Conservation (phyloP, 2,329 filamentous ascomycete species). For the Botryosphaeria agaves region DNA sequence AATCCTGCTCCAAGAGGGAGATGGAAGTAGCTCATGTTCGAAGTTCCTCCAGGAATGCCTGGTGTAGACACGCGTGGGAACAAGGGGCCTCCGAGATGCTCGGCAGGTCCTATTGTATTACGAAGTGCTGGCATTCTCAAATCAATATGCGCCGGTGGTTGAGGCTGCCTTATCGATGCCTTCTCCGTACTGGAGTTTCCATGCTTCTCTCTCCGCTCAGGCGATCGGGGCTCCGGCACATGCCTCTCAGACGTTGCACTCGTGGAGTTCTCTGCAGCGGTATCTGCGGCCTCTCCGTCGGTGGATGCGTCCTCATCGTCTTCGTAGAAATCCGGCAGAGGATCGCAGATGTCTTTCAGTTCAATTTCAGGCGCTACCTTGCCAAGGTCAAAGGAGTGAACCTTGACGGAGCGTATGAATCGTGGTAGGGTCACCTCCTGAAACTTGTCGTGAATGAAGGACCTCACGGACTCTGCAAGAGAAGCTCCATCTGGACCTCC, state of each 20-base stretch:
- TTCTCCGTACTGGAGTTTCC: not conserved
- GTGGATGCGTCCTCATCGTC: conserved; percentile 47
- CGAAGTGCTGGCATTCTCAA: conserved; percentile 13
- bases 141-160: conserved; percentile 2
- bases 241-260: not conserved
- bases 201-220: no score
- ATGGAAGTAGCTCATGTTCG: conserved; percentile 70
- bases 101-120: conserved; percentile 12
- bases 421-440: conserved; percentile 79
- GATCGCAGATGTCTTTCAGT: conserved; percentile 93
- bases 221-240: no score
- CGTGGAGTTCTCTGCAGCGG: conserved; percentile 9
- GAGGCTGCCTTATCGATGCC: not conserved
- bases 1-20: conserved; percentile 54
- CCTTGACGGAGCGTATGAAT: conserved; percentile 91
- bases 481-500: conserved; percentile 72
- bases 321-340: conserved; percentile 87
- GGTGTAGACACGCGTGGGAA: conserved; percentile 32
- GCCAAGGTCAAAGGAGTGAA: conserved; percentile 89
- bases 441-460: conserved; percentile 91
- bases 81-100: conserved; percentile 18
- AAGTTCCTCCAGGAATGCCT: conserved; percentile 50
- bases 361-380: conserved; percentile 67
- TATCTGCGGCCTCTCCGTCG: conserved; percentile 24
- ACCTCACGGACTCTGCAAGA: conserved; percentile 71